Evolutionary conservation across 2,329 filamentous ascomycete species (phyloP).

Genomic region (Exophiala mesophila): DNA sequence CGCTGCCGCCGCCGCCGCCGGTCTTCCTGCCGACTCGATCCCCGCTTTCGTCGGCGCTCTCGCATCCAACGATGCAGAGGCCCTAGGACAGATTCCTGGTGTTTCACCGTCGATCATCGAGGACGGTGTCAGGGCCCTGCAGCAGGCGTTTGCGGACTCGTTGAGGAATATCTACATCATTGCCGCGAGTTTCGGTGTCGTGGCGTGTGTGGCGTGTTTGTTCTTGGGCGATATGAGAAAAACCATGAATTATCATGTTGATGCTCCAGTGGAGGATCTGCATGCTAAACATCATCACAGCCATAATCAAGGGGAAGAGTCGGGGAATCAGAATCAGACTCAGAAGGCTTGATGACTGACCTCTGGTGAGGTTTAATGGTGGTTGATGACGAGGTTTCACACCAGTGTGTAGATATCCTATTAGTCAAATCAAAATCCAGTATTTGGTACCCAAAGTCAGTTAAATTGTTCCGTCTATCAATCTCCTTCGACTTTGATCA

Average conservation of each 20-base stretch:
- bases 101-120: constrained; percentile 9
- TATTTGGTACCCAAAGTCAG: too few species aligned
- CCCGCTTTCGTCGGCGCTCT: constrained; percentile 8
- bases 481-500: too few species aligned
- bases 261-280: constrained; percentile 16
- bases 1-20: constrained; percentile 5
- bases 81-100: constrained; percentile 2
- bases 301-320: background rate
- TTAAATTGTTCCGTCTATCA: too few species aligned
- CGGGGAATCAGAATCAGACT: background rate
- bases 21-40: constrained; percentile 11
- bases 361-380: too few species aligned
- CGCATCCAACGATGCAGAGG: constrained; percentile 15
- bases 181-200: constrained; percentile 9
- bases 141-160: constrained; percentile 14
- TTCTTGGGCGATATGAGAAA: constrained; percentile 12
- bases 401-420: too few species aligned
- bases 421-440: too few species aligned
- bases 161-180: constrained; percentile 13
- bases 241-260: constrained; percentile 15
- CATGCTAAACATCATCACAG: constrained; percentile 6
- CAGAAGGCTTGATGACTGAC: background rate
- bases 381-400: too few species aligned
- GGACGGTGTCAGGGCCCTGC: constrained; percentile 2
- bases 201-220: constrained; percentile 6